A percentile compares a stretch with the other conserved stretches of the same genome.
phyloP scores from a whole-genome alignment of 2,329 filamentous ascomycete species.

The Ascochyta rabiei region DNA sequence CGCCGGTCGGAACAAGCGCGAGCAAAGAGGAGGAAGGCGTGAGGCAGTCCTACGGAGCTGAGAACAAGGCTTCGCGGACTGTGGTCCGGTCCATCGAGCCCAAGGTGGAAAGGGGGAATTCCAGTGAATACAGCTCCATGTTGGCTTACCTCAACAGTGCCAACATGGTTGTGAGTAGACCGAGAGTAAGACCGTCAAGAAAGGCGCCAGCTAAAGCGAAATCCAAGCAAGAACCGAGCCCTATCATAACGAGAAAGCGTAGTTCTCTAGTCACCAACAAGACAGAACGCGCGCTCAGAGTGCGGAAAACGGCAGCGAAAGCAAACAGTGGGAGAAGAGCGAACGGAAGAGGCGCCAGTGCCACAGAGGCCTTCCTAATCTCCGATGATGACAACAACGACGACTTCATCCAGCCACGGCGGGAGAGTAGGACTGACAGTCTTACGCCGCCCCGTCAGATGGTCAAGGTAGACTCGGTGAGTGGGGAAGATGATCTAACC shows the following conservation, averaged over 20 bases:
- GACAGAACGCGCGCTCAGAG: background rate
- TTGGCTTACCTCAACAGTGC: background rate
- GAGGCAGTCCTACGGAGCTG: rapidly evolving
- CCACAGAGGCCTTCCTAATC: background rate
- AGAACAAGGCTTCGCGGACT: background rate
- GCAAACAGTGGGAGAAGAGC: conserved; percentile 1
- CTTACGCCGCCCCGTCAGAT: background rate
- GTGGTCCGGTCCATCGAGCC: background rate
- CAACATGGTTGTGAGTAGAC: background rate
- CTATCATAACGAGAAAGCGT: background rate
- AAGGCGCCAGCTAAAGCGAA: background rate
- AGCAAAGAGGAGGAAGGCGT: background rate
- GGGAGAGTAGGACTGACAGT: background rate
- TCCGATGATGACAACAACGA: background rate
- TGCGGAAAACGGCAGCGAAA: background rate
- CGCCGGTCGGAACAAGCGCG: background rate
- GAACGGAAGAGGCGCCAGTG: background rate
- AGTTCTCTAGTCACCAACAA: background rate
- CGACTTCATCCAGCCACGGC: background rate
- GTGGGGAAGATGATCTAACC: background rate
- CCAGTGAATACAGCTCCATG: background rate
- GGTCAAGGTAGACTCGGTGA: background rate
- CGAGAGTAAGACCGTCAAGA: background rate
- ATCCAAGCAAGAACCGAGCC: background rate
- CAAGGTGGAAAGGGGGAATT: background rate